Evolutionary conservation across 306 rosid genomes (phyloP).

Genomic region (Pyrus communis): DNA sequence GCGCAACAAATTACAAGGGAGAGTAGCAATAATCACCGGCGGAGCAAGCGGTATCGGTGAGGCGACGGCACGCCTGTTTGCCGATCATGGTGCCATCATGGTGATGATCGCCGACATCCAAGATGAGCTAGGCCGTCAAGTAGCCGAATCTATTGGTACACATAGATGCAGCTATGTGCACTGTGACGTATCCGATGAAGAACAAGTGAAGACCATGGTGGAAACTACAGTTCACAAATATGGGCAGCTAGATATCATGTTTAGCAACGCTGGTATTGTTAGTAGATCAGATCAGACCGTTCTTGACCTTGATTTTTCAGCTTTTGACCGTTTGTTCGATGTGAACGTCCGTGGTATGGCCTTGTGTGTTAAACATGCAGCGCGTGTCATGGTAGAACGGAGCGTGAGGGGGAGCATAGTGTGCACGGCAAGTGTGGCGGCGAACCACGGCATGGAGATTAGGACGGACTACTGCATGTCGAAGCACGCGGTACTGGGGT

Average conservation of each 20-base stretch:
- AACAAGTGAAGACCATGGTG: constrained; percentile 26
- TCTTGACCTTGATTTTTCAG: constrained; percentile 30
- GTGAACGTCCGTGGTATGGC: constrained; percentile 35
- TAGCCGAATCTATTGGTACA: constrained; percentile 34
- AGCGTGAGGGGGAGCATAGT: constrained; percentile 37
- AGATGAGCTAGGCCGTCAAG: constrained; percentile 31
- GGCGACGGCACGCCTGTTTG: constrained; percentile 34
- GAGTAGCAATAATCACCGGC: constrained; percentile 47
- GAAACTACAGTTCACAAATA: constrained; percentile 21
- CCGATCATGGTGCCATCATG: constrained; percentile 23
- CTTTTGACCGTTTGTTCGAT: constrained; percentile 12
- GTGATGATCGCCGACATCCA: constrained; percentile 50
- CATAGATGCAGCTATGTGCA: constrained; percentile 26
- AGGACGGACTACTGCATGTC: constrained; percentile 33
- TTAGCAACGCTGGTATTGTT: constrained; percentile 39
- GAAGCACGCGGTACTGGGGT: constrained; percentile 47
- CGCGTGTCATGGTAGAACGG: constrained; percentile 34
- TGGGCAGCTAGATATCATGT: constrained; percentile 46
- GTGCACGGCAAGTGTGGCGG: constrained; percentile 34
- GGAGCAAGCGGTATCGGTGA: constrained; percentile 57
- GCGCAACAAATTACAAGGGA: constrained; percentile 24
- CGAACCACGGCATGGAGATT: background rate
- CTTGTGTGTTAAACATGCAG: constrained; percentile 43
- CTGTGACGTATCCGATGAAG: constrained; percentile 40
- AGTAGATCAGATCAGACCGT: constrained; percentile 22